Base-by-base conservation (phyloP, 1,139 yeast genomes). In the Groenewaldozyma auringiensis region DNA sequence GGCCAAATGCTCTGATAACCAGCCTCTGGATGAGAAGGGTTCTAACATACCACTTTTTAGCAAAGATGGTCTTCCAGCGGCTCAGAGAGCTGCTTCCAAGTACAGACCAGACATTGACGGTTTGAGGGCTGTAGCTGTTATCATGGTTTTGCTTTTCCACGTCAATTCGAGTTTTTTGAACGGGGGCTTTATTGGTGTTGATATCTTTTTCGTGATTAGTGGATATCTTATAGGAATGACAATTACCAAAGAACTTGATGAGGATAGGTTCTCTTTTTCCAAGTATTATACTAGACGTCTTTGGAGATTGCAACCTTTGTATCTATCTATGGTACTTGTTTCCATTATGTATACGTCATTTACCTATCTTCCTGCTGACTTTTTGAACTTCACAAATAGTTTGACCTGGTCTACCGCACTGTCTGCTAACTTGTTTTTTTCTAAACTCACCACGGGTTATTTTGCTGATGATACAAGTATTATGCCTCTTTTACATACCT, bases 191-290 rank as follows among this genome's bases (percentile, higher is more conserved):
- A 18, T 37, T 37, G 40, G 40, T n/a, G 40, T 37, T n/a, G 40
- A 37, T 21, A 37, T 37, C 21, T 37, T 37, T 37, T 37, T 37
- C 14, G 40, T 37, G 20, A 37, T 37, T n/a, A 37, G 40, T 21
- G 40, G 40, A 8, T 37, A 37, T 18, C 22, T 37, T 4, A 37
- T 37, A 6, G 40, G 22, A n/a, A 37, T n/a, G 22, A 37, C 40
- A 16, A 18, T 37, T 16, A 37, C 40, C 25, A 37, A 37, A 21
- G 40, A 37, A n/a, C 40, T 37, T 13, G 40, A 37, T 13, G 40
- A 37, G n/a, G 27, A 37, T 6, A 37, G 40, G 40, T 37, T 37
- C 18, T 37, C 40, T 16, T 21, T 37, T 13, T 18, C 40, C 4
- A 14, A n/a, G 6, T 37, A 37, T 18, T 37, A 37, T 37, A 18